Evolutionary conservation across 2,329 filamentous ascomycete species (phyloP).

Genomic region (Hypoxylon sp.): DNA sequence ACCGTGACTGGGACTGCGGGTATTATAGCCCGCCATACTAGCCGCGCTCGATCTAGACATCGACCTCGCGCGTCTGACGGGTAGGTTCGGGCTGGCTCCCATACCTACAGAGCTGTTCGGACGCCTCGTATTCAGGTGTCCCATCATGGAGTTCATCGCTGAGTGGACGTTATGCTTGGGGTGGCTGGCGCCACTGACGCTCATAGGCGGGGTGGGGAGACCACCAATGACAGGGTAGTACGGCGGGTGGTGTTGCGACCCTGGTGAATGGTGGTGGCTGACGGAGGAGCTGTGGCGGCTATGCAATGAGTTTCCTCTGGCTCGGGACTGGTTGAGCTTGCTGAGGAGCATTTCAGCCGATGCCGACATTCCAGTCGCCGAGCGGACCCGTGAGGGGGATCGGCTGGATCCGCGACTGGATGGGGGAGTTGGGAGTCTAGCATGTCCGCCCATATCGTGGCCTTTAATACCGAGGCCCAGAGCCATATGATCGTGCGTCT

Average conservation of each 20-base stretch:
- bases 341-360: conserved; percentile 47
- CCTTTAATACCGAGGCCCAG: conserved; percentile 25
- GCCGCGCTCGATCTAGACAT: conserved; percentile 32
- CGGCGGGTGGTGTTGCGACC: conserved; percentile 21
- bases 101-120: conserved; percentile 42
- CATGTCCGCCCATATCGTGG: conserved; percentile 17
- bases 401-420: conserved; percentile 55
- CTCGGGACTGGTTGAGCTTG: conserved; percentile 42
- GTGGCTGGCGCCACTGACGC: conserved; percentile 26
- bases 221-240: conserved; percentile 44
- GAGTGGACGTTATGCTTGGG: conserved; percentile 36
- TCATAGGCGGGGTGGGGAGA: conserved; percentile 53
- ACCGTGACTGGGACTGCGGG: neutral
- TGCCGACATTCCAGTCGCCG: conserved; percentile 26
- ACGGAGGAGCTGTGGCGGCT: conserved; percentile 37
- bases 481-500: conserved; percentile 26
- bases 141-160: conserved; percentile 55
- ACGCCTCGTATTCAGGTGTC: conserved; percentile 55
- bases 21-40: conserved; percentile 21
- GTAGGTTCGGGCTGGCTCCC: neutral
- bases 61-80: conserved; percentile 24
- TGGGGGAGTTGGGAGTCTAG: conserved; percentile 53
- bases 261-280: conserved; percentile 15
- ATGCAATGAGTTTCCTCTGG: conserved; percentile 41
- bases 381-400: conserved; percentile 45